phyloP scores from a whole-genome alignment of 2,329 filamentous ascomycete species.

The Cercospora nicotianae region DNA sequence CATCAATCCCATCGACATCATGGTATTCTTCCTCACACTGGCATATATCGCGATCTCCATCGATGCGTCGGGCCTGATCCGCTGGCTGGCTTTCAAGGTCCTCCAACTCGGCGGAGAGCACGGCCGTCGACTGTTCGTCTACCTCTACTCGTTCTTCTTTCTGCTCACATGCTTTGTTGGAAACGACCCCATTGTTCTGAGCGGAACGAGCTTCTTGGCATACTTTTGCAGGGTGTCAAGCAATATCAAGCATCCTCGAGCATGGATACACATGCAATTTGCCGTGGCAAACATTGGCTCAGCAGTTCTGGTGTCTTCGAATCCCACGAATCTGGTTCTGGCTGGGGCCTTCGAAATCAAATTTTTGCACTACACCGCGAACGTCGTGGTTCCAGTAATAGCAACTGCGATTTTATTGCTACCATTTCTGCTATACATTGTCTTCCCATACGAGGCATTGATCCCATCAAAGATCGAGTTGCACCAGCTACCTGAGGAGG shows the following conservation, averaged over 20 bases:
- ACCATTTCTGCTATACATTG: conserved; percentile 67
- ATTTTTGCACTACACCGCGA: conserved; percentile 73
- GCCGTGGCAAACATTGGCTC: conserved; percentile 72
- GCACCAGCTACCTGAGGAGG: conserved; percentile 64
- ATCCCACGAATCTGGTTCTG: conserved; percentile 73
- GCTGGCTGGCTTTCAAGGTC: conserved; percentile 69
- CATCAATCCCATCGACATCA: conserved; percentile 70
- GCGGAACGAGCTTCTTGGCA: conserved; percentile 70
- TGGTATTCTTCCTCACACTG: conserved; percentile 68
- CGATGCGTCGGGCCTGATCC: conserved; percentile 71
- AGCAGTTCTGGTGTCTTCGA: conserved; percentile 74
- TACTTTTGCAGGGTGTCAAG: conserved; percentile 75
- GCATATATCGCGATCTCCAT: conserved; percentile 78
- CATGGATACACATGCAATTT: conserved; percentile 74
- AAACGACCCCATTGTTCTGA: conserved; percentile 74
- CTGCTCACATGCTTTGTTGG: conserved; percentile 66
- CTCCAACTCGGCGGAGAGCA: conserved; percentile 65
- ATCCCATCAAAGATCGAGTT: conserved; percentile 67
- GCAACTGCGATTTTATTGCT: conserved; percentile 68
- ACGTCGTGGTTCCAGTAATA: conserved; percentile 72
- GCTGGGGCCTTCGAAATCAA: conserved; percentile 71
- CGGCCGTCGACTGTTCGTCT: conserved; percentile 70
- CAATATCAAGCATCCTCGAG: conserved; percentile 69
- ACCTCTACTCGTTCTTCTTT: conserved; percentile 73
- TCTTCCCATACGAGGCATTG: conserved; percentile 64